Evolutionary conservation across 352 stramenopile species (phyloP), one percentile per base, ranked within the genome.

Genomic region (Pythium utonaiense): DNA sequence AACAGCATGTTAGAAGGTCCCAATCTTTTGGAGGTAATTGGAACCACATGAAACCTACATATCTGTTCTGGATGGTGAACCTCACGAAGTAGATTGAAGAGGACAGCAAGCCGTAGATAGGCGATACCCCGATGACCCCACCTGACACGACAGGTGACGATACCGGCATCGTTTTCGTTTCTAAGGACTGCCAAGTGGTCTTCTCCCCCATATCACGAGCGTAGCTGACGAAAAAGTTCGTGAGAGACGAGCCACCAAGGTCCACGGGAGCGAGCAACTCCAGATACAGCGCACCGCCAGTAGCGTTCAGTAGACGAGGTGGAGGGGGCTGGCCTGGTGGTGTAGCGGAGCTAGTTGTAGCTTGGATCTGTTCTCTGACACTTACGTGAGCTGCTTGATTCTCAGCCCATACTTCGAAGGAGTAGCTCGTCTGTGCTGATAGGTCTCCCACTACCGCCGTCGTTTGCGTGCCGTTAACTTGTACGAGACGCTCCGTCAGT

Each of bases 221-320:
- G 38, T 79, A 70, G 31, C 67, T 67, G 14, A 88, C 33, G 1
- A 17, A 54, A 50, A 73, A 84, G 0, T 19, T 30, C 9, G 28
- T 62, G 10, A 83, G 53, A 3, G 54, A 17, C 0, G 48, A 55
- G 2, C 78, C 78, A 22, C 78, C 78, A 33, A 71, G 71, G 22
- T 88, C 65, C 3, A 70, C 4, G 19, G 78, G 73, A 17, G 68
- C 66, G 13, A 71, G 5, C 4, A 88, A 34, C 8, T 58, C 49
- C 9, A 88, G 42, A 47, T 74, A 50, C 14, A 86, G 40, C 6
- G 77, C 63, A 16, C 78, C 78, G 33, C 78, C 78, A 6, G 74
- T 86, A 7, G 78, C 70, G 0, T 60, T 60, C 9, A 72, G 16
- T n/a, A 86, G 53, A 6, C 48, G 7, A 12, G 73, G 70, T 3